Evolutionary conservation across 805 yeast species (phyloP).

Genomic region (Millerago galiae): DNA sequence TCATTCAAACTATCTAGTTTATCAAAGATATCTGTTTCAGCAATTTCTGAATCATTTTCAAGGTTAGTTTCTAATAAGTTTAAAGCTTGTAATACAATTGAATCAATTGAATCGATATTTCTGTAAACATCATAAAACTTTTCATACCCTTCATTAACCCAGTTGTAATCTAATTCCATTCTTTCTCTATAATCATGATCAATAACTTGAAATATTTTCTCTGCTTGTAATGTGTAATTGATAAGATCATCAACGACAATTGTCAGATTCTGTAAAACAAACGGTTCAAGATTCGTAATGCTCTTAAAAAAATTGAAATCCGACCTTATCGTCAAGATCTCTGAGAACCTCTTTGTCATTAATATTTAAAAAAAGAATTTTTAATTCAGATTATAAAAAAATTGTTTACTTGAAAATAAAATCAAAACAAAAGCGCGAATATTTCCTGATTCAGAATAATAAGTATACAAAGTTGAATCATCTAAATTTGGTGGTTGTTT

Average conservation of each 20-base stretch:
- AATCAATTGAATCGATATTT: slow-evolving; percentile 29
- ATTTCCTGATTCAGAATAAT: neutral
- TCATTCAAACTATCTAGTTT: slow-evolving; percentile 29
- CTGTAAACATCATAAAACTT: slow-evolving; percentile 27
- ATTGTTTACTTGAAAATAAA: neutral
- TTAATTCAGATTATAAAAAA: neutral
- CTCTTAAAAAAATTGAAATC: slow-evolving; percentile 23
- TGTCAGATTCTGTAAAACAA: slow-evolving; percentile 16
- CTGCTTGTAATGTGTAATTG: slow-evolving; percentile 14
- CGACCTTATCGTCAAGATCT: slow-evolving; percentile 16
- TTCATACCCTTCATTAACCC: slow-evolving; percentile 30
- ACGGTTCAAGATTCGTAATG: slow-evolving; percentile 21
- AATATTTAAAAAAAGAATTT: too few relatives aligned
- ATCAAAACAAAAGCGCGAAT: slow-evolving; percentile 2
- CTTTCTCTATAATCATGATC: neutral
- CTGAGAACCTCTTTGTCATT: slow-evolving; percentile 18
- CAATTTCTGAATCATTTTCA: slow-evolving; percentile 15
- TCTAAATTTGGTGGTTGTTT: neutral
- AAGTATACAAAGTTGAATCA: neutral
- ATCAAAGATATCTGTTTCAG: slow-evolving; percentile 25
- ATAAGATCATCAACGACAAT: slow-evolving; percentile 18
- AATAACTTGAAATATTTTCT: slow-evolving; percentile 11
- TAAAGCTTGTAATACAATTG: slow-evolving; percentile 28
- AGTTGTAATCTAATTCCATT: slow-evolving; percentile 15
- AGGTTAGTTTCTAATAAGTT: slow-evolving; percentile 29